Evolutionary conservation across 305 asterid species (phyloP), one percentile per base, ranked within the genome.

Genomic region (Fraxinus greggii): DNA sequence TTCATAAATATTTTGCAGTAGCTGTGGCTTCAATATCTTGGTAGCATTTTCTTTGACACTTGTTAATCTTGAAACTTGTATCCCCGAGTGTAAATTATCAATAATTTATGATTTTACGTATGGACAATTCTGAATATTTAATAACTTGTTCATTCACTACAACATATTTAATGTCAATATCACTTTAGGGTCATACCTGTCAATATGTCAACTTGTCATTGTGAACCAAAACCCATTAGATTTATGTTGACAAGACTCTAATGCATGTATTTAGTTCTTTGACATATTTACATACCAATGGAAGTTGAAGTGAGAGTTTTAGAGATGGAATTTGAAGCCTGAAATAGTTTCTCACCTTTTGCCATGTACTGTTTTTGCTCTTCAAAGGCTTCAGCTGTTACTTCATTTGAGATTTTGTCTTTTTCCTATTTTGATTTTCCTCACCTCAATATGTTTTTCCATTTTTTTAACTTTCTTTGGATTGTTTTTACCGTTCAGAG

Each of bases 401-500:
- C 77, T 17, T 56, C 17, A 75, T 78, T 81, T 24, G 59, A 45
- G 78, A 28, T 70, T 59, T 73, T 80, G 59, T 78, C 23, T 73
- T 72, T 48, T 24, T 73, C 40, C 73, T 77, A 69, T 73, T 82
- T 78, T 69, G 36, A 75, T 51, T 29, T 61, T 81, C 72, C 48
- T 63, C 8, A 32, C 80, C 80, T 42, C 26, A 54, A 72, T 26
- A 65, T 65, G 33, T 28, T 24, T 9, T 65, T 65, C 19, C 61
- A n/a, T 40, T 45, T 80, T 75, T 76, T 75, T 79, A 29, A 42
- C 54, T 85, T 59, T 75, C 38, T 86, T 51, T 73, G 29, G 33
- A 19, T 67, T 61, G 31, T 38, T 78, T 78, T 80, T 81, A 79
- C 79, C 82, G 80, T 81, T 72, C 94, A 97, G 99, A 92, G 97